phyloP scores from a whole-genome alignment of 352 stramenopile species.

The Phytophthora hybrid region DNA sequence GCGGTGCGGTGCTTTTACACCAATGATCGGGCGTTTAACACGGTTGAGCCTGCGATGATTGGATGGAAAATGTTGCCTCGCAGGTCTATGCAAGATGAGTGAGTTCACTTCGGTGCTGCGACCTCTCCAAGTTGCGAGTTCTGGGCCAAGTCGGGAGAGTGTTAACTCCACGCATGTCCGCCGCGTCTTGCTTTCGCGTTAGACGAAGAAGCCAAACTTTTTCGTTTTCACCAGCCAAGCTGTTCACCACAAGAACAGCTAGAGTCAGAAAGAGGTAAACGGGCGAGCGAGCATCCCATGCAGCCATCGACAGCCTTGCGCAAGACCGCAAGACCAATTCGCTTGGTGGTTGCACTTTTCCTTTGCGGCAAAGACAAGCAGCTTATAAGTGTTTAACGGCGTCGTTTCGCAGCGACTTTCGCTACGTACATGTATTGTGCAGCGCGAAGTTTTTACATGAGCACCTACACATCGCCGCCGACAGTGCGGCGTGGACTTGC shows the following conservation, averaged over 20 bases:
- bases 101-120: neutral
- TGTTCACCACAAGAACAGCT: too few relatives aligned
- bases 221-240: too few relatives aligned
- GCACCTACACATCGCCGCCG: neutral
- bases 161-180: neutral
- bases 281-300: neutral
- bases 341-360: conserved; percentile 1
- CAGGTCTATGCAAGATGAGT: conserved; percentile 7
- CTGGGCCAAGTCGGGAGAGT: neutral
- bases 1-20: conserved; percentile 9
- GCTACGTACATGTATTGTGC: too few relatives aligned
- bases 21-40: conserved; percentile 8
- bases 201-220: too few relatives aligned
- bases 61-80: neutral
- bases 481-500: neutral
- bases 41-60: neutral
- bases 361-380: neutral
- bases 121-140: neutral
- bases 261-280: neutral
- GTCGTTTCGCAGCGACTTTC: neutral
- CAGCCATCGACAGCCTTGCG: neutral
- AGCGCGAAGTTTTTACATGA: neutral
- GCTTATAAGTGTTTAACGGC: neutral
- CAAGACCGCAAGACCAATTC: neutral
- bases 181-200: too few relatives aligned